Conservation (phyloP, 306 rosid species). For the Carpinus viminea region DNA sequence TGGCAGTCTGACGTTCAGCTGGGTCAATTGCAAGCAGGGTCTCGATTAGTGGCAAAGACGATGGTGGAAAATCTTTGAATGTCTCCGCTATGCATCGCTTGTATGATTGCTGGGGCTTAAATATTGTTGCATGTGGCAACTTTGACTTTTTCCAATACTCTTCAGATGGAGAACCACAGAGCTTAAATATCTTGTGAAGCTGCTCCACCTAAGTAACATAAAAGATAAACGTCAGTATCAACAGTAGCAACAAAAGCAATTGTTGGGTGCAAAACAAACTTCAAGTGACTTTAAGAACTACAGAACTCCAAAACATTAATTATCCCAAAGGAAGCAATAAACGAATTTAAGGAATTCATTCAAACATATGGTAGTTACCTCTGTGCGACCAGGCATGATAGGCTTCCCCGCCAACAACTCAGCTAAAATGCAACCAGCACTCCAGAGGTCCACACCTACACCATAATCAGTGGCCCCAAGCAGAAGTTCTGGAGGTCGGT, state of each 20-base stretch:
- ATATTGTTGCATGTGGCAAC: constrained; percentile 87
- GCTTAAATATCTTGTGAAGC: constrained; percentile 90
- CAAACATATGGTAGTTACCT: constrained; percentile 49
- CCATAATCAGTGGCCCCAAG: constrained; percentile 90
- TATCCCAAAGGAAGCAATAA: constrained; percentile 18
- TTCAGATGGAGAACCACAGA: constrained; percentile 92
- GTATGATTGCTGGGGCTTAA: constrained; percentile 86
- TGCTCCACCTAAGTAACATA: constrained; percentile 69
- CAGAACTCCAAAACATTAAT: constrained; percentile 29
- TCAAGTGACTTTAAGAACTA: constrained; percentile 21
- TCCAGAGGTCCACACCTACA: constrained; percentile 90
- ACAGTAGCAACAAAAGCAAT: constrained; percentile 27
- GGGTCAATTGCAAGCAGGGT: constrained; percentile 84
- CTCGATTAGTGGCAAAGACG: constrained; percentile 78
- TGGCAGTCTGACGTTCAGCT: constrained; percentile 76
- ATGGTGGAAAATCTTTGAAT: constrained; percentile 72
- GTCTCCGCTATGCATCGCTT: constrained; percentile 74
- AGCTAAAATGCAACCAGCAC: constrained; percentile 95
- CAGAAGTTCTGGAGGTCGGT: constrained; percentile 89
- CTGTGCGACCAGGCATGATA: constrained; percentile 93
- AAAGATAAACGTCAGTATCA: constrained; percentile 21
- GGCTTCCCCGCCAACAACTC: constrained; percentile 89
- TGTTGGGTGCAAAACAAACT: constrained; percentile 4
- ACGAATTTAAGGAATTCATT: constrained; percentile 15
- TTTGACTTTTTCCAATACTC: constrained; percentile 87